Evolutionary conservation across 1,139 yeast species (phyloP).

Genomic region (Pichia sp.): DNA sequence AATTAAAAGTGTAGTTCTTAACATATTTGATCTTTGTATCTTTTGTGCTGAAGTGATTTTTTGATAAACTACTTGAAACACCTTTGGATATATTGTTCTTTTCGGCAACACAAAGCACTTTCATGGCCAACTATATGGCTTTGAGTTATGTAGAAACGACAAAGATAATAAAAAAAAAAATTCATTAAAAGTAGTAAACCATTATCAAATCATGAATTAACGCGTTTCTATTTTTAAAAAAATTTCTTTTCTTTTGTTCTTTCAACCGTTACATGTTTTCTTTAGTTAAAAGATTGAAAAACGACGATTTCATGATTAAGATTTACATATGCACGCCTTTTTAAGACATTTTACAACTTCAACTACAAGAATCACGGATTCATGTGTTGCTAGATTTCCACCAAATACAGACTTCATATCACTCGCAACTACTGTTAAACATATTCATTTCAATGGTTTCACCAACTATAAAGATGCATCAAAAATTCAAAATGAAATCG

Average conservation of each 20-base stretch:
- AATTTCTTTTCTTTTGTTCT: too few species aligned
- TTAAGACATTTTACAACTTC: neutral
- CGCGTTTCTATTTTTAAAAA: too few species aligned
- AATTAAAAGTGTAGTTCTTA: slow-evolving; percentile 75
- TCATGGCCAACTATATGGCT: slow-evolving; percentile 14
- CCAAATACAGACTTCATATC: slow-evolving; percentile 4
- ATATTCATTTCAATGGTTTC: slow-evolving; percentile 54
- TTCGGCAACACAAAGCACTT: slow-evolving; percentile 91
- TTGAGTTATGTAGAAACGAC: neutral
- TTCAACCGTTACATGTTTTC: too few species aligned
- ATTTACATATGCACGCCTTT: too few species aligned
- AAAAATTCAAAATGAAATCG: slow-evolving; percentile 54
- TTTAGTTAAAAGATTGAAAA: too few species aligned
- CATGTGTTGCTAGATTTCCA: slow-evolving; percentile 9
- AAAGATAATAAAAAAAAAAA: neutral
- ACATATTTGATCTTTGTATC: slow-evolving; percentile 53
- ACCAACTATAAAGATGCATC: slow-evolving; percentile 56
- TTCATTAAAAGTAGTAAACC: too few species aligned
- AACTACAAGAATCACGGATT: neutral
- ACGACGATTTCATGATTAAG: too few species aligned
- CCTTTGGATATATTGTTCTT: slow-evolving; percentile 93
- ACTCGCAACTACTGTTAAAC: slow-evolving; percentile 38
- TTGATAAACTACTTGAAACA: slow-evolving; percentile 69
- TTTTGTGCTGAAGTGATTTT: slow-evolving; percentile 51
- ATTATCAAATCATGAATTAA: neutral